These are phyloP conservation scores for Candida fluviatilis DNA, from an alignment of 805 yeast genomes.

Conservation along the genomic window DNA sequence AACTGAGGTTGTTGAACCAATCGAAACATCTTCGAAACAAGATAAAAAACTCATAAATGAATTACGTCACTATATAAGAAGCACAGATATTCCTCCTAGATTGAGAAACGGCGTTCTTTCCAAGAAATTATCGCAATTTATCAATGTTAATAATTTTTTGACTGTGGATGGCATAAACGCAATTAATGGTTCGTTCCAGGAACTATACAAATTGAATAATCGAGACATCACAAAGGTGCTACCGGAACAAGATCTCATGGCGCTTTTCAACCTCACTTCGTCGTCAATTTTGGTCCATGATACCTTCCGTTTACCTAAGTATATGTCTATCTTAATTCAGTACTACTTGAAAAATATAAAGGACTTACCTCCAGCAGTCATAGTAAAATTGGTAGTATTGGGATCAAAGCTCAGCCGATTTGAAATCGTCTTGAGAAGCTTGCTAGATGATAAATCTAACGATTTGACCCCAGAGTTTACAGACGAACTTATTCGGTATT, in stretches of 20 bases:
- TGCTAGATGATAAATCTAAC: conserved; percentile 6
- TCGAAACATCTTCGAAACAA: conserved; percentile 8
- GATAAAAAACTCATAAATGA: conserved; percentile 5
- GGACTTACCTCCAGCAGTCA: conserved; percentile 14
- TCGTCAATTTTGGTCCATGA: conserved; percentile 1
- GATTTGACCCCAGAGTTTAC: conserved; percentile 6
- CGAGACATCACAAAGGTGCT: background rate
- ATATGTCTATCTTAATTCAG: conserved; percentile 21
- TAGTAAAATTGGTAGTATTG: conserved; percentile 25
- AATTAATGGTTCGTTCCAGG: conserved; percentile 8
- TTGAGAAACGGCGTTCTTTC: conserved; percentile 3
- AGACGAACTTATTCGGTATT: conserved; percentile 8
- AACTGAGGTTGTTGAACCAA: background rate
- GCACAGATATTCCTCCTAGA: conserved; percentile 6
- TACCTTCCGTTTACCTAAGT: conserved; percentile 21
- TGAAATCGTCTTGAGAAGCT: conserved; percentile 3
- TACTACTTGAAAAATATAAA: conserved; percentile 12
- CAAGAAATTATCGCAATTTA: conserved; percentile 4
- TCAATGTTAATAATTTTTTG: conserved; percentile 3
- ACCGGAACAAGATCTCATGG: background rate
- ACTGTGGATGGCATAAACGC: conserved; percentile 2
- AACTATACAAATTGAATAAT: conserved; percentile 8
- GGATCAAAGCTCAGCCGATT: conserved; percentile 15
- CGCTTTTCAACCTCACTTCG: background rate
- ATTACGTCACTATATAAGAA: conserved; percentile 8